Base-by-base conservation (phyloP, 2,329 filamentous ascomycete genomes). In the Pseudogymnoascus sp. region DNA sequence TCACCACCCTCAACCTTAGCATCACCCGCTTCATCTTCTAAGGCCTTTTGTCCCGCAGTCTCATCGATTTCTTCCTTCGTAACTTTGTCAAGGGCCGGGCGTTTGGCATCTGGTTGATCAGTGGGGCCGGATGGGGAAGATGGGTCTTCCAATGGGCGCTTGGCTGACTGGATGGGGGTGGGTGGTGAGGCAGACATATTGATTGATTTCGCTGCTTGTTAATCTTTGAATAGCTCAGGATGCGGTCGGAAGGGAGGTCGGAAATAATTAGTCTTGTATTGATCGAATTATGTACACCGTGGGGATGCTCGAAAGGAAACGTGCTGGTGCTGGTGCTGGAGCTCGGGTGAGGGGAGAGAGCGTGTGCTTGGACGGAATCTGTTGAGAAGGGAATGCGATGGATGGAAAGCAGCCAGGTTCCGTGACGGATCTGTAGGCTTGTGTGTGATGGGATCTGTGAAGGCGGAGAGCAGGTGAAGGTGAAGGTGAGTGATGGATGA, bases 31-130 rank as follows among this genome's bases (percentile, higher is more conserved):
- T 73, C 68, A 31, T 75, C 70, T 58, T 75, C 67, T 63, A 28
- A 71, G 67, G 58, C 71, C 74, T 65, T 77, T 76, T 70, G 75
- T 74, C 75, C 76, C 33, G 72, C 69, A 25, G 74, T 72, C 62
- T 74, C 75, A 63, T 78, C 81, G 28, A 14, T 21, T 63, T 83
- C 80, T 4, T 79, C 86, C 62, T 85, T 87, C 75, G 89, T 91
- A 70, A 89, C 82, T 81, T 97, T 99, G 79, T 97, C 93, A 66
- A 99, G 86, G 40, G 95, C 95, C 59, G 91, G 95, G 69, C 95
- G 90, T 81, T 99, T 99, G 66, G 95, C 95, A 70, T 99, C 95
- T 61, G 96, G 95, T 75, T 97, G 93, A 71, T 97, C 95, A 74
- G 86, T 91, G 40, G 89, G 88, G 66, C 90, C 90, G 33, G 92